Conservation (phyloP, 306 rosid species). For the Acacia crassicarpa region DNA sequence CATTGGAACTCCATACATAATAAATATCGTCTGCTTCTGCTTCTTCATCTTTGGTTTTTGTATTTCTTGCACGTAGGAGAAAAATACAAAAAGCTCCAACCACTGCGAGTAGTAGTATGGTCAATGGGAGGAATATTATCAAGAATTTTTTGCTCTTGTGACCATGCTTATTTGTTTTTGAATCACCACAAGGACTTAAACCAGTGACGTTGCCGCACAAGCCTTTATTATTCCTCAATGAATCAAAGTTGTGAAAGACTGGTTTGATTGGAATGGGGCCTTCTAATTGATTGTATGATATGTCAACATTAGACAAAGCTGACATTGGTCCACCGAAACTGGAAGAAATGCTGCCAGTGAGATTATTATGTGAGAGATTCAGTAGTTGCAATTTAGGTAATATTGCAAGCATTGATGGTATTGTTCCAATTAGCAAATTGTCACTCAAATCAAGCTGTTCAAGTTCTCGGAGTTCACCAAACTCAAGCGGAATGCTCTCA, state of each 20-base stretch:
- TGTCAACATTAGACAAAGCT: not conserved
- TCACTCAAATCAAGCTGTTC: not conserved
- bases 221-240: slow-evolving; percentile 12
- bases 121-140: not conserved
- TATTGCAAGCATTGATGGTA: slow-evolving; percentile 29
- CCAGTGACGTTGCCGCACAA: not conserved
- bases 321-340: not conserved
- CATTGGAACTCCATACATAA: not conserved
- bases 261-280: slow-evolving; percentile 23
- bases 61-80: not conserved
- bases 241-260: not conserved
- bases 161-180: not conserved
- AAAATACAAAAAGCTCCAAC: not conserved
- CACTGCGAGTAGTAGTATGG: not conserved
- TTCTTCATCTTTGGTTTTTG: not conserved
- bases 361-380: slow-evolving; percentile 40
- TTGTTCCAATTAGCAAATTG: not conserved
- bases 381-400: slow-evolving; percentile 23
- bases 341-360: slow-evolving; percentile 34
- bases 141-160: not conserved
- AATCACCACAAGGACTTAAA: not conserved
- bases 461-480: not conserved
- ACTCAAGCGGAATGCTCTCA: not conserved
- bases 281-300: slow-evolving; percentile 7
- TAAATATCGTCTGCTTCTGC: not conserved